phyloP scores from a whole-genome alignment of 768 basidiomycete species.

The Lactarius pseudohatsudake region DNA sequence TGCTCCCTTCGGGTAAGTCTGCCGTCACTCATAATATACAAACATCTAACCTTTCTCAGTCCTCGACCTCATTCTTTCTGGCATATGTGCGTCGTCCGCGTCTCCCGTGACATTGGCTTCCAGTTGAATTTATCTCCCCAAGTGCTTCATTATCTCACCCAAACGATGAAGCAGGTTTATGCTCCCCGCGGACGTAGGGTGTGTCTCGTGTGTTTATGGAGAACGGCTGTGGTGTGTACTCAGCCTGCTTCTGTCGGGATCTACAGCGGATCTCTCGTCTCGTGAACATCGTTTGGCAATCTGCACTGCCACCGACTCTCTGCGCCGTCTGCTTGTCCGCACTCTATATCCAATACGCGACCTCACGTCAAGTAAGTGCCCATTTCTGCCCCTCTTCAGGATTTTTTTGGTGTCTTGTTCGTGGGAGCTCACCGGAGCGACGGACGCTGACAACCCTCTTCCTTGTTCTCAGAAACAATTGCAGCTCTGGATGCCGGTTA shows the following conservation, averaged over 20 bases:
- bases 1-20: neutral
- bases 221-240: neutral
- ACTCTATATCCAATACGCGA: neutral
- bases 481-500: neutral
- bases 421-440: neutral
- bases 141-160: neutral
- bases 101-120: neutral
- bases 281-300: slow-evolving; percentile 14
- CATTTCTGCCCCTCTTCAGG: neutral
- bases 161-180: neutral
- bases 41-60: neutral
- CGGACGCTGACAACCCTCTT: neutral
- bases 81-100: neutral
- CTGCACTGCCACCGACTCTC: slow-evolving; percentile 18
- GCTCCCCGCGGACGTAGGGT: neutral
- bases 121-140: neutral
- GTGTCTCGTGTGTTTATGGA: neutral
- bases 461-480: neutral
- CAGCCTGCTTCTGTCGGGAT: neutral
- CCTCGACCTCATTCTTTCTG: neutral
- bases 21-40: neutral
- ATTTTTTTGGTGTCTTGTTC: neutral
- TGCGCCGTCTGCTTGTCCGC: slow-evolving; percentile 6
- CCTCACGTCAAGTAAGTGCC: neutral
- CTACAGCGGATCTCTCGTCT: slow-evolving; percentile 14